Evolutionary conservation across 768 basidiomycete species (phyloP).

Genomic region (Kwoniella shandongensis): DNA sequence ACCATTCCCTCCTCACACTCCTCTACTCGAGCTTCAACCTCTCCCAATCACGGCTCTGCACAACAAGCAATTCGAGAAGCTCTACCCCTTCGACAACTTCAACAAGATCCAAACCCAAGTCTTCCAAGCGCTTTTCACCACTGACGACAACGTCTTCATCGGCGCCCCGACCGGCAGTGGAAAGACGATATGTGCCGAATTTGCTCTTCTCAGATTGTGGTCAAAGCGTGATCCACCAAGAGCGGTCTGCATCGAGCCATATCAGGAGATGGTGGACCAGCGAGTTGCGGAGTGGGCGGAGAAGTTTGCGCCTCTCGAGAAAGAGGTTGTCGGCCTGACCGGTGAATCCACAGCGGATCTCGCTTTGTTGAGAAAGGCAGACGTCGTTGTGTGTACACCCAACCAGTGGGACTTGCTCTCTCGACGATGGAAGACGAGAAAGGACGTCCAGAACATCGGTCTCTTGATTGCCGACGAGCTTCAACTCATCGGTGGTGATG

Average conservation of each 20-base stretch:
- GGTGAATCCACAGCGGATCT: slow-evolving; percentile 93
- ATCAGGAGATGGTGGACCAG: slow-evolving; percentile 94
- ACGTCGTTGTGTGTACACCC: slow-evolving; percentile 92
- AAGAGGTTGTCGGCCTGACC: slow-evolving; percentile 88
- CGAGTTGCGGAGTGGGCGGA: slow-evolving; percentile 82
- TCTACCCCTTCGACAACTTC: slow-evolving; percentile 85
- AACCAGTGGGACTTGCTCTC: slow-evolving; percentile 93
- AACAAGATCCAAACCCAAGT: slow-evolving; percentile 99
- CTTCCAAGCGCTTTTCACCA: slow-evolving; percentile 94
- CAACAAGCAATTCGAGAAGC: slow-evolving; percentile 84
- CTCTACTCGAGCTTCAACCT: slow-evolving; percentile 86
- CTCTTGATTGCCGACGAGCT: slow-evolving; percentile 93
- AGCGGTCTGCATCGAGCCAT: slow-evolving; percentile 94
- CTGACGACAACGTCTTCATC: slow-evolving; percentile 94
- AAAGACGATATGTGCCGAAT: slow-evolving; percentile 96
- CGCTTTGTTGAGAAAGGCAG: slow-evolving; percentile 81
- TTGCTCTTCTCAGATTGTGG: slow-evolving; percentile 93
- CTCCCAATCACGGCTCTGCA: slow-evolving; percentile 87
- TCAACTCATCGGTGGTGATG: slow-evolving; percentile 89
- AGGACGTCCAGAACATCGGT: slow-evolving; percentile 91
- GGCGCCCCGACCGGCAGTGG: slow-evolving; percentile 96
- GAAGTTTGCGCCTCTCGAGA: slow-evolving; percentile 80
- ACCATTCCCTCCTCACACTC: slow-evolving; percentile 89
- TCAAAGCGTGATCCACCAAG: slow-evolving; percentile 75
- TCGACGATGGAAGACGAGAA: slow-evolving; percentile 91